phyloP scores from a whole-genome alignment of 2,329 filamentous ascomycete genomes.

The Albifimbria verrucaria region DNA sequence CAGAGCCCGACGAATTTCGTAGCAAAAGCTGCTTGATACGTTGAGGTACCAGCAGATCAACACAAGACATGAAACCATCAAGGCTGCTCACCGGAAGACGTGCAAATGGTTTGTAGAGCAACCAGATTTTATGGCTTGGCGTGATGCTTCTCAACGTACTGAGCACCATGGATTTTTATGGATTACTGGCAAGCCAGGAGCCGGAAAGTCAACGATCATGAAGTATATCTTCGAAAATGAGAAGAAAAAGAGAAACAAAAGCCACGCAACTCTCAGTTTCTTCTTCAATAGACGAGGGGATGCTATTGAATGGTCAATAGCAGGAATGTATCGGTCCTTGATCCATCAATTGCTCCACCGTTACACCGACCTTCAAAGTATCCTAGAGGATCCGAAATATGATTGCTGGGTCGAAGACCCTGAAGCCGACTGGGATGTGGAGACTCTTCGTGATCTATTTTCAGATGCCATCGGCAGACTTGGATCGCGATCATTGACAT shows the following conservation, averaged over 20 bases:
- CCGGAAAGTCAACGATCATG: not conserved
- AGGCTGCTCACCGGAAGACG: not conserved
- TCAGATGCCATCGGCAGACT: conserved; percentile 13
- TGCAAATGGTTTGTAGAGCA: not conserved
- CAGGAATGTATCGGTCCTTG: not conserved
- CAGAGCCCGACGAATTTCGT: not conserved
- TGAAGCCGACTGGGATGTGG: not conserved
- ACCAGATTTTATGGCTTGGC: not conserved
- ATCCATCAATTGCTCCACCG: not conserved
- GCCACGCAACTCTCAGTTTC: conserved; percentile 2
- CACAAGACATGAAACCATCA: not conserved
- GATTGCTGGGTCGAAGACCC: conserved; percentile 6
- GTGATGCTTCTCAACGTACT: not conserved
- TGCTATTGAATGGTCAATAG: not conserved
- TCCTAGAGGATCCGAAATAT: conserved; percentile 6
- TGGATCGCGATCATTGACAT: conserved; percentile 8
- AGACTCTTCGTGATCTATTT: conserved; percentile 19
- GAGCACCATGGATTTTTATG: not conserved
- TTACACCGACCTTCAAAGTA: not conserved
- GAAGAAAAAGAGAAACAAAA: not conserved
- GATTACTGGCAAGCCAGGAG: not conserved
- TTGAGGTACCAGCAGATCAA: not conserved
- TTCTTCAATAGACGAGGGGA: not conserved
- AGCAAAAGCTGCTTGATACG: not conserved
- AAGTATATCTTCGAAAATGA: not conserved